Conservation (phyloP, 208 protist genomes). For the Leishmania tarentolae region DNA sequence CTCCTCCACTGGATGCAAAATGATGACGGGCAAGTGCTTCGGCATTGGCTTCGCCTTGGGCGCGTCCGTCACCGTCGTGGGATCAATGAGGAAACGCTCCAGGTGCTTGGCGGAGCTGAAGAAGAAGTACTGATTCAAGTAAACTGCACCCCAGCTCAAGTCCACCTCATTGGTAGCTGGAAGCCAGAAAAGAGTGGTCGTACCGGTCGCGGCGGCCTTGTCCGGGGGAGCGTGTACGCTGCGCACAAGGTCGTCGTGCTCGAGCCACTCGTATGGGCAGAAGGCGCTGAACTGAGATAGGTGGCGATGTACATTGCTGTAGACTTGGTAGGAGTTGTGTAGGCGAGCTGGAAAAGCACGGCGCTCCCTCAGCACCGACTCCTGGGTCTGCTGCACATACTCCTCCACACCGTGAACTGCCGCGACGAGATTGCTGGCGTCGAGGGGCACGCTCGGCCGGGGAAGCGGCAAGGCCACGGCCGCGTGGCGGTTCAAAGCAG, state of each 20-base stretch:
- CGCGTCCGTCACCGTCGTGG: slow-evolving; percentile 54
- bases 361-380: slow-evolving; percentile 33
- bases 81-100: slow-evolving; percentile 63
- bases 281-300: slow-evolving; percentile 77
- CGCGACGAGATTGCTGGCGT: slow-evolving; percentile 52
- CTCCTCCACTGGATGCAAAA: slow-evolving; percentile 17
- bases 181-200: not conserved
- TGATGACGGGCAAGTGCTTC: slow-evolving; percentile 12
- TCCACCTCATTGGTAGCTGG: slow-evolving; percentile 8
- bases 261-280: slow-evolving; percentile 84
- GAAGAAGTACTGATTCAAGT: slow-evolving; percentile 76
- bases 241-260: slow-evolving; percentile 57
- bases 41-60: slow-evolving; percentile 55
- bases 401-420: slow-evolving; percentile 61
- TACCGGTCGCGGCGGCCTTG: slow-evolving; percentile 7
- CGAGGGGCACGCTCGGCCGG: slow-evolving; percentile 30
- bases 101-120: slow-evolving; percentile 69
- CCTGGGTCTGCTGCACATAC: slow-evolving; percentile 38
- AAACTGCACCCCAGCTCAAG: slow-evolving; percentile 45
- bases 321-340: slow-evolving; percentile 47
- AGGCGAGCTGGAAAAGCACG: slow-evolving; percentile 65
- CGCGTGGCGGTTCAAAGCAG: slow-evolving; percentile 15
- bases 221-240: slow-evolving; percentile 7
- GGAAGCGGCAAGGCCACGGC: slow-evolving; percentile 38
- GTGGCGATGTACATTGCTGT: slow-evolving; percentile 30